These are phyloP conservation scores for Mimosa pudica DNA, from an alignment of 306 rosid genomes.

Conservation along the genomic window DNA sequence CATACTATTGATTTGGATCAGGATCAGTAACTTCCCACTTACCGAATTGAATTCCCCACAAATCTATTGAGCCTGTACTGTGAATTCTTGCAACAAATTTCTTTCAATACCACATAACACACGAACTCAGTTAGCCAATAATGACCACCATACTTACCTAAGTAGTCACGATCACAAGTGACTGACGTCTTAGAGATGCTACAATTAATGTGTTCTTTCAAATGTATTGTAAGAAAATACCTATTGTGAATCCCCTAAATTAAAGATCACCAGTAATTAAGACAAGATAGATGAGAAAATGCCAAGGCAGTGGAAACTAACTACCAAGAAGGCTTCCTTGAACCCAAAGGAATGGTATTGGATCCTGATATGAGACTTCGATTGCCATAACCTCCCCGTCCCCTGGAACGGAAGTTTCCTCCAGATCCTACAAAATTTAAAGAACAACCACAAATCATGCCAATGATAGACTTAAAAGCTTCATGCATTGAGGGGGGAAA, in stretches of 20 bases:
- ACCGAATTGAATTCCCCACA: background rate
- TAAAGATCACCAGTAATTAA: background rate
- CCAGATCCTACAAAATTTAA: slow-evolving; percentile 52
- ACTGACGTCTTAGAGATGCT: slow-evolving; percentile 23
- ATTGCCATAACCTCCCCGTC: slow-evolving; percentile 79
- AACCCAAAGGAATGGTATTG: slow-evolving; percentile 69
- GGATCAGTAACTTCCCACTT: background rate
- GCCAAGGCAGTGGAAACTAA: slow-evolving; percentile 12
- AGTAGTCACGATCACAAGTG: background rate
- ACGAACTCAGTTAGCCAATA: background rate
- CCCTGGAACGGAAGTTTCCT: slow-evolving; percentile 74
- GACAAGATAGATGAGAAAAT: background rate
- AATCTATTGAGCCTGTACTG: background rate
- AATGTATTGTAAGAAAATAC: slow-evolving; percentile 23
- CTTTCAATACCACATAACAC: background rate
- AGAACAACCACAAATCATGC: slow-evolving; percentile 16
- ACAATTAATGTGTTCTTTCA: slow-evolving; percentile 26
- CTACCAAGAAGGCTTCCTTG: slow-evolving; percentile 63
- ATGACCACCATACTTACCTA: slow-evolving; percentile 11
- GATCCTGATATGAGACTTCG: slow-evolving; percentile 71
- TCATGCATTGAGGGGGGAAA: background rate
- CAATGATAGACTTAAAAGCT: background rate
- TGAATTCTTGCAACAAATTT: background rate
- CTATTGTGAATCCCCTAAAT: background rate
- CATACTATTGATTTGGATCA: background rate